phyloP scores from a whole-genome alignment of 2,329 filamentous ascomycete species.

The Plectosphaerella plurivora region DNA sequence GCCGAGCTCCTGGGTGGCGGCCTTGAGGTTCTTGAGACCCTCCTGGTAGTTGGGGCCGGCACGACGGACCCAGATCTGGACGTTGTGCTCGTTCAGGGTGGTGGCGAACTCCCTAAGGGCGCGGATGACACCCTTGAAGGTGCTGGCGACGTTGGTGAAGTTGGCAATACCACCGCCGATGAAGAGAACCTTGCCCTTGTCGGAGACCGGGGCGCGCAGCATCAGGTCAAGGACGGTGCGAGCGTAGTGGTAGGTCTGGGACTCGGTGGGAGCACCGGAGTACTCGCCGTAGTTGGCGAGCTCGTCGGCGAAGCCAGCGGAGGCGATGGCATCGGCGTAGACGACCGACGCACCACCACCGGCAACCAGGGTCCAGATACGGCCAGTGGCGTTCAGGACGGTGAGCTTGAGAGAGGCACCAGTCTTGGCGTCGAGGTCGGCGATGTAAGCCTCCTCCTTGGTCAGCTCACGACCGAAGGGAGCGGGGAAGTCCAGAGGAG shows the following conservation, averaged over 20 bases:
- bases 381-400: constrained; percentile 84
- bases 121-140: constrained; percentile 99
- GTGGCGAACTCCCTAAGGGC: constrained; percentile 87
- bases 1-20: constrained; percentile 86
- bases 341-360: constrained; percentile 99
- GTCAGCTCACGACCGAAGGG: constrained; percentile 97
- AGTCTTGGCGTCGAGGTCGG: constrained; percentile 98
- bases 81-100: constrained; percentile 89
- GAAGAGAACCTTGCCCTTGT: constrained; percentile 97
- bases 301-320: constrained; percentile 89
- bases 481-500: constrained; percentile 98
- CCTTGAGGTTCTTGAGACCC: constrained; percentile 99
- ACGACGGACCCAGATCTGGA: constrained; percentile 91
- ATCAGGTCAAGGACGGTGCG: constrained; percentile 95
- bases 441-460: constrained; percentile 99
- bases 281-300: constrained; percentile 99
- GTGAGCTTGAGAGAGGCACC: constrained; percentile 98
- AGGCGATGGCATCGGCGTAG: constrained; percentile 97
- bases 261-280: constrained; percentile 97
- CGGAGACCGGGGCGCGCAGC: constrained; percentile 79
- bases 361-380: constrained; percentile 96
- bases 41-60: constrained; percentile 99
- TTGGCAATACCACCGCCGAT: constrained; percentile 99
- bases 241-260: constrained; percentile 98
- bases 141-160: constrained; percentile 99